These are phyloP conservation scores for Guyanaporus albipodus DNA, from an alignment of 768 basidiomycete species.

Conservation along the genomic window DNA sequence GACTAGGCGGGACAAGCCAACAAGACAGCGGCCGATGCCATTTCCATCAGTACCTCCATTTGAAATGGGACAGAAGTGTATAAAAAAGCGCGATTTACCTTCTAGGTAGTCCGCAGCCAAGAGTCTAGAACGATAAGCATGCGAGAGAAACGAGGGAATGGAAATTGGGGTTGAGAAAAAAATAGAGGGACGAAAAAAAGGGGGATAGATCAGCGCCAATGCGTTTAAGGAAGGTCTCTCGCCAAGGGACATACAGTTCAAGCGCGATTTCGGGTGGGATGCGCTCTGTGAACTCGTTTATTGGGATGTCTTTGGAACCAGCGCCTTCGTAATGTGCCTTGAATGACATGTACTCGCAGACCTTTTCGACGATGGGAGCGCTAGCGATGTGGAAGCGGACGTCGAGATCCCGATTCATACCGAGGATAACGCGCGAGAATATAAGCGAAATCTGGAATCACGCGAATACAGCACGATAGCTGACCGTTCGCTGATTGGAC, in stretches of 20 bases:
- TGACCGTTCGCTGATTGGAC: conserved; percentile 69
- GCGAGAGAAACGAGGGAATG: conserved; percentile 1
- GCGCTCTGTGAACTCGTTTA: conserved; percentile 74
- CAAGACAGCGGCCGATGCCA: conserved; percentile 6
- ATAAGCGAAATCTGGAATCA: conserved; percentile 3
- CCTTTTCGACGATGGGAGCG: conserved; percentile 76
- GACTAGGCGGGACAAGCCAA: conserved; percentile 3
- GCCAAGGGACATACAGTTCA: conserved; percentile 64
- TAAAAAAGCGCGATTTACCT: conserved; percentile 36
- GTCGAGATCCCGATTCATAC: not conserved
- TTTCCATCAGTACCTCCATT: conserved; percentile 15
- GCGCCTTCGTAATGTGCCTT: conserved; percentile 73
- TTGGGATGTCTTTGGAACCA: conserved; percentile 67
- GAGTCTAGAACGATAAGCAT: conserved; percentile 35
- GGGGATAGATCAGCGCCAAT: conserved; percentile 11
- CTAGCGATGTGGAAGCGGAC: conserved; percentile 27
- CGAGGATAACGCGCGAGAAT: not conserved
- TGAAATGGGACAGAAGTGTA: conserved; percentile 14
- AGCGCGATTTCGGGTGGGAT: conserved; percentile 84
- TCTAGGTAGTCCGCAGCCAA: conserved; percentile 66
- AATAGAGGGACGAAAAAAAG: not conserved
- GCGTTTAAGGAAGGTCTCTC: not conserved
- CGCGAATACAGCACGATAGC: conserved; percentile 13
- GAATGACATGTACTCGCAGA: conserved; percentile 87
- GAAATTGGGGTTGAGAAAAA: conserved; percentile 7